Conservation (phyloP, 2,329 filamentous ascomycete genomes). For the Rhytidhysteron rufulum region DNA sequence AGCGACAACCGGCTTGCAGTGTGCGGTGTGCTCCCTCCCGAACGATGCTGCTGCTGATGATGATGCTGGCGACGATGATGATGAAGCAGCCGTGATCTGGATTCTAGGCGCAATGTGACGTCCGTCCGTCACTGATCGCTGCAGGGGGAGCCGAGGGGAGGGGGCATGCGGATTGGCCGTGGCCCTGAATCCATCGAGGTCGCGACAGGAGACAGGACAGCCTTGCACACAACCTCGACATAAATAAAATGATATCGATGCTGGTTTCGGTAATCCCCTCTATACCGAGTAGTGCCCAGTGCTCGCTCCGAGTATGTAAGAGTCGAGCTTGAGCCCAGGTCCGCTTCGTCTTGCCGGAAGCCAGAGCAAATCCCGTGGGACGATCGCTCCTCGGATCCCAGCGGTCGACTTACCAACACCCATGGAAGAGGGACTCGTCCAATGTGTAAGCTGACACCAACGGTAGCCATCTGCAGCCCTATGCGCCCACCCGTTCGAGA, state of each 20-base stretch:
- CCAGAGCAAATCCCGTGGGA: constrained; percentile 8
- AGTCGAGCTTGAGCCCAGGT: constrained; percentile 8
- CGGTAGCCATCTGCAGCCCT: constrained; percentile 28
- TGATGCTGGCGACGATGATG: no score
- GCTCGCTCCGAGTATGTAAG: constrained; percentile 7
- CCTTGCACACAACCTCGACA: no score
- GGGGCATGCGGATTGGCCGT: no score
- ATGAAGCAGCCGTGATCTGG: not conserved
- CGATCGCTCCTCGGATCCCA: constrained; percentile 8
- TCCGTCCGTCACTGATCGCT: not conserved
- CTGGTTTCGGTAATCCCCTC: not conserved
- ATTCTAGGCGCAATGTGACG: not conserved
- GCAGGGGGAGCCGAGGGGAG: not conserved
- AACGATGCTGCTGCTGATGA: no score
- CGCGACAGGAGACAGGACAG: no score
- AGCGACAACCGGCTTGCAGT: no score
- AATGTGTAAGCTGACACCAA: constrained; percentile 20
- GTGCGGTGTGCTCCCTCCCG: no score
- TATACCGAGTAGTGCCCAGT: not conserved
- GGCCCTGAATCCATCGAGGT: no score
- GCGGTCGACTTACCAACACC: constrained; percentile 3
- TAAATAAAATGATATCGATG: no score
- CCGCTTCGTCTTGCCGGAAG: constrained; percentile 8
- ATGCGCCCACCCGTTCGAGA: constrained; percentile 25
- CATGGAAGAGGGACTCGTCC: constrained; percentile 7